Base-by-base conservation (phyloP, 306 rosid species). In the Castanea crenata region DNA sequence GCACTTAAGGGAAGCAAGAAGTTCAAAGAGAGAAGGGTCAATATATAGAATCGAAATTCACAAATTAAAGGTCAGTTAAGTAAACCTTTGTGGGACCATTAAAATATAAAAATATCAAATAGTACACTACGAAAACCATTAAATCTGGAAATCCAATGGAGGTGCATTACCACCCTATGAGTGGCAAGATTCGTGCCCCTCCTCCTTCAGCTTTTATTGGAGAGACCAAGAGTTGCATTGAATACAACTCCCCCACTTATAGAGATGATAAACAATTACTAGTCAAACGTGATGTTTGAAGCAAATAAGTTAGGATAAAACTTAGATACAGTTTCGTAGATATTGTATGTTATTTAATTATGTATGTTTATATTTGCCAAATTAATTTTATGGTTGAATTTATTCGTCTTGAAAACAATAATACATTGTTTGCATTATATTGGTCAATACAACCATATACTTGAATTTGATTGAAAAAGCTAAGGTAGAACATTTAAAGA, bases 11-110 rank as follows among this genome's bases (percentile, higher is more conserved):
- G 31, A 74, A 58, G 80, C 59, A 75, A 80, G 74, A 51, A 67
- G 73, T 78, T 75, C 58, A 56, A 15, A 51, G 73, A 55, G 79
- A 19, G 56, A 11, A 9, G 12, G 61, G 69, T 80, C 78, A 80
- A 80, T 80, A 80, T 85, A 85, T 87, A 72, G 52, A 67, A 25
- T 4, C 20, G 63, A 58, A 58, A 49, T 49, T 10, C 65, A 21
- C 15, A 58, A 38, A 38, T 38, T 38, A 38, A 58, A n/a, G 21
- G 14, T 9, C 23, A 58, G 65, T 21, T 63, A 27, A 29, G 0
- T 14, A 31, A 63, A 29, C 18, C 71, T 67, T 38, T 38, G 46
- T n/a, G 52, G 52, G 52, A 19, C 52, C 72, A 67, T 67, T 34
- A 23, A n/a, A 67, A 35, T 67, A 35, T 67, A 35, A 67, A 34